Evolutionary conservation across 805 yeast species (phyloP).

Genomic region (Sugiyamaella mastotermitis): DNA sequence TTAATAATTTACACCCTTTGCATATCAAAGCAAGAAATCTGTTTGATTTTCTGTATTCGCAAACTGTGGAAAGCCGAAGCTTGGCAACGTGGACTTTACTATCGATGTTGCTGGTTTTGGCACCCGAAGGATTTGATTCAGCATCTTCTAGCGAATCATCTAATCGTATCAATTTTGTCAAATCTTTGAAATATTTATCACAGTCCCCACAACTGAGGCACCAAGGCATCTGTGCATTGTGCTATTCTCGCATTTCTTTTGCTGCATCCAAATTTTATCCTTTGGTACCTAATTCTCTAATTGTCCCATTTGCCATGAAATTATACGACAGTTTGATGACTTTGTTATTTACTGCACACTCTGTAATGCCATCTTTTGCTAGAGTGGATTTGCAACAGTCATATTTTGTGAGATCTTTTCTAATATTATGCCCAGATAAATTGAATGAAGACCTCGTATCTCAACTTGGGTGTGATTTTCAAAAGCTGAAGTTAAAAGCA

Average conservation of each 20-base stretch:
- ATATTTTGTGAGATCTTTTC: constrained; percentile 13
- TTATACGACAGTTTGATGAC: constrained; percentile 11
- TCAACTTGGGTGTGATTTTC: constrained; percentile 5
- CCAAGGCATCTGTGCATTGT: constrained; percentile 6
- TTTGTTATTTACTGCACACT: constrained; percentile 8
- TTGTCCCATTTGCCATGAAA: constrained; percentile 7
- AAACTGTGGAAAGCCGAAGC: constrained; percentile 9
- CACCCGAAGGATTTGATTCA: constrained; percentile 3
- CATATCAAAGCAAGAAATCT: constrained; percentile 12
- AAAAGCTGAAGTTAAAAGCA: constrained; percentile 3
- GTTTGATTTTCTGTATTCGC: constrained; percentile 14
- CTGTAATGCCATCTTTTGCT: constrained; percentile 5
- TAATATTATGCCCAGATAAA: constrained; percentile 8
- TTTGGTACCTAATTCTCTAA: constrained; percentile 8
- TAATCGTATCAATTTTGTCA: too few relatives aligned
- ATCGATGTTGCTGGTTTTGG: constrained; percentile 10
- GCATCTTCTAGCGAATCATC: background rate
- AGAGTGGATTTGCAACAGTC: constrained; percentile 13
- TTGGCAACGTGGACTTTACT: constrained; percentile 13
- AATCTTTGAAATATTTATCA: too few relatives aligned
- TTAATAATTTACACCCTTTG: constrained; percentile 3
- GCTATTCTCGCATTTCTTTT: constrained; percentile 11
- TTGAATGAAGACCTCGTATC: constrained; percentile 11
- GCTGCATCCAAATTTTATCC: constrained; percentile 16
- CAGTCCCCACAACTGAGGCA: too few relatives aligned